Evolutionary conservation across 2,329 filamentous ascomycete genomes (phyloP).

Genomic region (Clonostachys rosea): DNA sequence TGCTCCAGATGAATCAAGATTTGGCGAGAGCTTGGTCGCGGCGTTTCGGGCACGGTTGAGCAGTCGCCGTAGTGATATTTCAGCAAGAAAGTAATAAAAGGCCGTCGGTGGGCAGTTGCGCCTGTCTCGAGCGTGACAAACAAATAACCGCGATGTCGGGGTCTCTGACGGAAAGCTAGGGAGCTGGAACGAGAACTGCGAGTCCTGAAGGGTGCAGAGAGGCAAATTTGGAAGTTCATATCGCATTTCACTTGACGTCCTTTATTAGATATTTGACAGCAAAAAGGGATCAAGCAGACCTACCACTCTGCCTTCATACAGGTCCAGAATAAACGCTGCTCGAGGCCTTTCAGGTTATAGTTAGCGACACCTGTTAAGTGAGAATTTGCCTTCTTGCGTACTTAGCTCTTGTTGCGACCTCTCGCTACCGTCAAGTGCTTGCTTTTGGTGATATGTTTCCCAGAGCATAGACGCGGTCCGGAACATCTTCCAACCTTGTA

Average conservation of each 20-base stretch:
- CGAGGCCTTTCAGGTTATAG: conserved; percentile 3
- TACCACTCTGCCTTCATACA: conserved; percentile 8
- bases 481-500: conserved; percentile 8
- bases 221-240: conserved; percentile 8
- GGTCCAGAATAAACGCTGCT: conserved; percentile 7
- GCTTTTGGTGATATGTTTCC: conserved; percentile 8
- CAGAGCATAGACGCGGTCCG: conserved; percentile 6
- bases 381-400: neutral
- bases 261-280: too few relatives aligned
- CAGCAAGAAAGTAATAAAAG: conserved; percentile 62
- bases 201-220: conserved; percentile 6
- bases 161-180: conserved; percentile 3
- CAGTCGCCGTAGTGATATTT: conserved; percentile 68
- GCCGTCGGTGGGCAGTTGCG: conserved; percentile 3
- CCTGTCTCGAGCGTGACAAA: neutral
- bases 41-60: conserved; percentile 48
- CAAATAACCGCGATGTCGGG: too few relatives aligned
- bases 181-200: conserved; percentile 5
- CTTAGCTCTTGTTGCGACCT: conserved; percentile 6
- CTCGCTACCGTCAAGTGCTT: conserved; percentile 2
- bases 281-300: neutral
- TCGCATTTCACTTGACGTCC: conserved; percentile 5
- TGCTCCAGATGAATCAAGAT: conserved; percentile 53
- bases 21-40: conserved; percentile 47
- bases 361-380: neutral